Percentiles rank a stretch among this genome's conserved stretches.
These are phyloP conservation scores for Craspedostauros australis DNA, from an alignment of 108 stramenopile species.

Conservation along the genomic window DNA sequence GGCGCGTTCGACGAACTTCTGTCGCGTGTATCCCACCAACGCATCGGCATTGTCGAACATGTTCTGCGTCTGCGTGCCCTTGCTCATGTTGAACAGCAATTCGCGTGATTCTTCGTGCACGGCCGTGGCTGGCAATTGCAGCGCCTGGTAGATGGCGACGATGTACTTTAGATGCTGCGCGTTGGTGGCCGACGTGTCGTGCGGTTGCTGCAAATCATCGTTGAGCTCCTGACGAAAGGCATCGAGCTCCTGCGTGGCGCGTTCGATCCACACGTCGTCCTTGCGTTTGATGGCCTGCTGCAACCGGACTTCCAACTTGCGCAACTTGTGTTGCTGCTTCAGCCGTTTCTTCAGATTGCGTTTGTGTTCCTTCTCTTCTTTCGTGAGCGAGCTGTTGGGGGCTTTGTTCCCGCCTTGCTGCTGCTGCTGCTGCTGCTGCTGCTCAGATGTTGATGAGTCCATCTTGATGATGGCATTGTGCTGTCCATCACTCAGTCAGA, in stretches of 20 bases:
- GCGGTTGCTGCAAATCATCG: not conserved
- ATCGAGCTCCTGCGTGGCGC: slow-evolving; percentile 36
- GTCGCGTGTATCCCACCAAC: slow-evolving; percentile 62
- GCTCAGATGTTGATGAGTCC: too few relatives aligned
- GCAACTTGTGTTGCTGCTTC: slow-evolving; percentile 35
- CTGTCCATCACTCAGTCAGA: too few relatives aligned
- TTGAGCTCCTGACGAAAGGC: slow-evolving; percentile 8
- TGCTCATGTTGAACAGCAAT: slow-evolving; percentile 66
- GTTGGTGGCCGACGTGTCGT: not conserved
- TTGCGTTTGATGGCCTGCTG: slow-evolving; percentile 46
- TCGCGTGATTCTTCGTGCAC: slow-evolving; percentile 23
- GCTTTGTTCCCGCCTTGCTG: too few relatives aligned
- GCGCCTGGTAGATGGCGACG: too few relatives aligned
- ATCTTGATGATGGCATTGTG: too few relatives aligned
- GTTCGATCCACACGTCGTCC: slow-evolving; percentile 36
- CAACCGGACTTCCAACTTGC: slow-evolving; percentile 43
- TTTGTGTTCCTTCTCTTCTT: slow-evolving; percentile 28
- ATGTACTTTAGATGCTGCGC: slow-evolving; percentile 5
- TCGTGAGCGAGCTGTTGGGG: slow-evolving; percentile 14
- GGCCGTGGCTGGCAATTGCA: slow-evolving; percentile 4
- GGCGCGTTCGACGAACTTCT: slow-evolving; percentile 68
- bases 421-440: too few relatives aligned
- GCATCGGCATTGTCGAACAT: slow-evolving; percentile 64
- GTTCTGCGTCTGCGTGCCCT: slow-evolving; percentile 51
- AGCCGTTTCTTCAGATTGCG: slow-evolving; percentile 31